A percentile compares a stretch with the other conserved stretches of the same genome.
These are phyloP conservation scores for Ustilago esculenta DNA, from an alignment of 1,284 basidiomycete species.

Conservation along the genomic window DNA sequence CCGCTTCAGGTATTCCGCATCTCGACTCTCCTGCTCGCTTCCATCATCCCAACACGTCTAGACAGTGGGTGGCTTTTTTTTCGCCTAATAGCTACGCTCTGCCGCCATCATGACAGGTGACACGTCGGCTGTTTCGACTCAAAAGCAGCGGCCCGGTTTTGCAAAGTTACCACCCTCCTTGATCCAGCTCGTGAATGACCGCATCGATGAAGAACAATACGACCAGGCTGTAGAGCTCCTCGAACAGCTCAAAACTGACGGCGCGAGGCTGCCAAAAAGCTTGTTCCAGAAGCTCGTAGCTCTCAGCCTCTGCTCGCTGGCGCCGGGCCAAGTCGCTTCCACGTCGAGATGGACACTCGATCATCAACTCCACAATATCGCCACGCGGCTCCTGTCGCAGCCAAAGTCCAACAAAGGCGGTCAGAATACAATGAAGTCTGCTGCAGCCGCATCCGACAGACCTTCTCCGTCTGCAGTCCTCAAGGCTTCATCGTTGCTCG, in stretches of 20 bases:
- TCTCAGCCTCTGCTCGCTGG: slow-evolving; percentile 45
- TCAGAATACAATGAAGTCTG: slow-evolving; percentile 11
- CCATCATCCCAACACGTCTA: background rate
- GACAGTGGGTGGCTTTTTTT: no score
- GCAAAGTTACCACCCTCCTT: slow-evolving; percentile 11
- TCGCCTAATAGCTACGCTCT: background rate
- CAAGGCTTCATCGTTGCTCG: slow-evolving; percentile 26
- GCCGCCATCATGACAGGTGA: slow-evolving; percentile 18
- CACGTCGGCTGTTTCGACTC: slow-evolving; percentile 1
- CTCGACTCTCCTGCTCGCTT: background rate
- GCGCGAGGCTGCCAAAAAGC: slow-evolving; percentile 8
- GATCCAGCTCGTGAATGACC: slow-evolving; percentile 35
- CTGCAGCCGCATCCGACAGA: slow-evolving; percentile 13
- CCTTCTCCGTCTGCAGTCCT: slow-evolving; percentile 27
- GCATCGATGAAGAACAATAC: slow-evolving; percentile 45
- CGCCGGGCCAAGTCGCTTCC: slow-evolving; percentile 19
- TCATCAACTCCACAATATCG: slow-evolving; percentile 21
- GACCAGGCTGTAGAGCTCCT: slow-evolving; percentile 44
- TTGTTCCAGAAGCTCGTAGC: slow-evolving; percentile 32
- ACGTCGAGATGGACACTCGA: slow-evolving; percentile 38
- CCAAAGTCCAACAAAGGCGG: slow-evolving; percentile 9
- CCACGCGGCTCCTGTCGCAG: slow-evolving; percentile 13
- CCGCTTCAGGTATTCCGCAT: no score
- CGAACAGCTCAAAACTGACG: slow-evolving; percentile 22
- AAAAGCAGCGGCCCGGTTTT: slow-evolving; percentile 8